Base-by-base conservation (phyloP, 2,329 filamentous ascomycete species). In the Fusarium poae region DNA sequence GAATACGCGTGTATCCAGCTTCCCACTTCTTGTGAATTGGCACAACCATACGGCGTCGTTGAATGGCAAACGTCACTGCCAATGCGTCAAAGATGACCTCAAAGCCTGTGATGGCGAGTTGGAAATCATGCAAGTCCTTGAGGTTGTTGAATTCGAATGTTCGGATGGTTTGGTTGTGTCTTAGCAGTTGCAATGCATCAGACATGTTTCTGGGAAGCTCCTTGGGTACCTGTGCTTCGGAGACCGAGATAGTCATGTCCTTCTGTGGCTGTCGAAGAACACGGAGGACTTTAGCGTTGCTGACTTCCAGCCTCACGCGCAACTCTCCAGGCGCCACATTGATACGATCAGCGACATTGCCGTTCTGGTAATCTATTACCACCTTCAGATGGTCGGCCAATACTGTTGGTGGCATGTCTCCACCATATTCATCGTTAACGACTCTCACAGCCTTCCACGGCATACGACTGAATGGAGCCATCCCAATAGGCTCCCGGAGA, bases 21-120 rank as follows among this genome's bases (percentile, higher is more conserved):
- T 97, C 93, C 92, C 93, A 97, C 78, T 96, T 96, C 81, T 97
- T 97, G 82, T 97, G 92, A 70, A 97, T 95, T 0, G 93, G 93
- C 18, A 97, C 93, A 15, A 97, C 92, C 91, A 94, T 96, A 70
- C 92, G 88, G 49, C 92, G 89, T 30, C 94, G 89, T 2, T 94
- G 90, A 69, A 97, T 97, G 60, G 91, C 89, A 77, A 97, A 92
- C 0, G 88, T 89, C 10, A 86, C 83, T 8, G 93, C 93, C 53
- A 92, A 79, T 9, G 89, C 88, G 75, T 93, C 91, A 70, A 90
- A 94, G 10, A 91, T 80, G 18, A 97, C 92, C 27, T 84, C 84
- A 78, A 91, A 97, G 0, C 94, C 93, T 0, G 93, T 97, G 57
- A 97, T 82, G 4, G 92, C 91, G 49, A 85, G 83, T 77, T 97